Evolutionary conservation across 345 rosid species (phyloP), one percentile per base, ranked within the genome.

Genomic region (Aegle marmelos): DNA sequence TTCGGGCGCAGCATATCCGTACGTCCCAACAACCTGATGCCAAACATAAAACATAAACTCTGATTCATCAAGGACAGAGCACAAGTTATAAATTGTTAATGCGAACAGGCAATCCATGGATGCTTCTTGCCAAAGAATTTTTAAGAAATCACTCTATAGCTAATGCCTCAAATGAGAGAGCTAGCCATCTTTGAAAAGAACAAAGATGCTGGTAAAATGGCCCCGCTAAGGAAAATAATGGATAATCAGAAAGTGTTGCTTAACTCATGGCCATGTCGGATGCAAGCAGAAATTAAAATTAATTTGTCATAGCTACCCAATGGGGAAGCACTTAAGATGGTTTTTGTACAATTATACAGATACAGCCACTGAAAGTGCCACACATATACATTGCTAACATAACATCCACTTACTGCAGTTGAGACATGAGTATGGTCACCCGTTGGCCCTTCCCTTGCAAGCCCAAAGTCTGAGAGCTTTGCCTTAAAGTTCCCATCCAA

Each of bases 1-100:
- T 78, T 96, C 98, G 0, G 99, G 99, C 6, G 97, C 97, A 37
- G 99, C 99, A 56, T 96, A 96, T 5, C 99, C 99, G 3, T 85
- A 79, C n/a, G 99, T 96, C 27, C 99, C 99, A 8, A 96, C 89
- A 72, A 89, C 92, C 99, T 96, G 88, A 63, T 36, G 70, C 56
- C 54, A 75, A 39, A 68, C 66, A 63, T 11, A 71, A 45, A 45
- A 36, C 17, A 7, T 7, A 78, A 21, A 67, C 58, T 17, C 24
- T 33, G 31, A 17, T 41, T 57, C 73, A 70, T 9, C 25, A 22
- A 24, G 34, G 22, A 31, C 70, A 9, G 1, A 17, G 17, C 64
- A 14, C n/a, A 65, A 68, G 41, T 5, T 34, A 57, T 21, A 13
- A 33, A 33, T 4, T 17, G 16, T 5, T 31, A 67, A 54, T 53